Conservation (phyloP, 371 early-diverging fungal species). For the Apophysomyces sp. region DNA sequence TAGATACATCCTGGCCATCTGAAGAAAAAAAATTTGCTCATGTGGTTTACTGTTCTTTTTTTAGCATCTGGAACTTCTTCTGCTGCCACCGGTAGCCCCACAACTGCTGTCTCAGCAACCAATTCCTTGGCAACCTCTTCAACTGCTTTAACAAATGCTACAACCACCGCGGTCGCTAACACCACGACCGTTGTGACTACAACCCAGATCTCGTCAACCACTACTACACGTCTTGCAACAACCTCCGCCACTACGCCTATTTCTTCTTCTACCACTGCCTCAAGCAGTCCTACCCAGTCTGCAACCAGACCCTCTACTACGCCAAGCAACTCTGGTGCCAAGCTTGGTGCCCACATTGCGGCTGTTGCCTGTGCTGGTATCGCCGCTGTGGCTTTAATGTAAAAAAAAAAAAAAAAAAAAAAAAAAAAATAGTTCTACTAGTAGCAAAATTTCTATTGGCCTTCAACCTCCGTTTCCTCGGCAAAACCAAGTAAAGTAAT, state of each 20-base stretch:
- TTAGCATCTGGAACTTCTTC: conserved; percentile 3
- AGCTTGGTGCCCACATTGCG: neutral
- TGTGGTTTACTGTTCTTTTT: neutral
- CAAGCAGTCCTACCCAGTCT: neutral
- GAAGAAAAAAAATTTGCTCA: neutral
- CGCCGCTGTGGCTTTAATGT: neutral
- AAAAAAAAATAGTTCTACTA: too few species aligned
- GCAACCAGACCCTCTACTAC: neutral
- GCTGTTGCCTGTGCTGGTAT: neutral
- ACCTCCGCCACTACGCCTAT: neutral
- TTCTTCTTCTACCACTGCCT: neutral
- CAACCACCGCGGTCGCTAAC: neutral
- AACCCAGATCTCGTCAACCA: neutral
- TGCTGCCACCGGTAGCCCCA: neutral
- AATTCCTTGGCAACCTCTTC: neutral
- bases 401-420: neutral
- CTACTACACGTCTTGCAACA: neutral
- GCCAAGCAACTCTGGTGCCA: neutral
- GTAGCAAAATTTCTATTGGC: too few species aligned
- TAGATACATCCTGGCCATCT: neutral
- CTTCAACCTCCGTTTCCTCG: too few species aligned
- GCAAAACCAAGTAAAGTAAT: too few species aligned
- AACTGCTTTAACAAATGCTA: neutral
- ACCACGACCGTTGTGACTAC: neutral
- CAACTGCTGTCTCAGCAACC: neutral